A percentile compares a stretch with the other conserved stretches of the same genome.
phyloP scores from a whole-genome alignment of 1,284 basidiomycete species.

The Apiotrichum sp. region DNA sequence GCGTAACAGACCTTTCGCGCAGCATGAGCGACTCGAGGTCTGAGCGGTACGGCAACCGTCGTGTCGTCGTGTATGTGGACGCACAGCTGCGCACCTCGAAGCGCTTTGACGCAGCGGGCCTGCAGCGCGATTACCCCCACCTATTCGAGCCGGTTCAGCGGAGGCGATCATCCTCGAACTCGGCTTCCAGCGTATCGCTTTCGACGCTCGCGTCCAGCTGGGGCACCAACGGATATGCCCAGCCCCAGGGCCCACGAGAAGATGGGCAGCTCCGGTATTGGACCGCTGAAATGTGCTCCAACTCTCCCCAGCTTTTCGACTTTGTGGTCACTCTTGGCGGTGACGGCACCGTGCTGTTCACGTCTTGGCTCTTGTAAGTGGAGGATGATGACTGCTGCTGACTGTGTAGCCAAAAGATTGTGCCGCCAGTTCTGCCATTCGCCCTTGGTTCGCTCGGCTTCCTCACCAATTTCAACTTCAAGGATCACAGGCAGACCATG shows the following conservation, averaged over 20 bases:
- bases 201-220: conserved; percentile 20
- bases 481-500: conserved; percentile 78
- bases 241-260: conserved; percentile 38
- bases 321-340: conserved; percentile 98
- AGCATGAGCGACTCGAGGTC: neutral
- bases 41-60: conserved; percentile 4
- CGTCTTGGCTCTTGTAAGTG: conserved; percentile 87
- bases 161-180: conserved; percentile 54
- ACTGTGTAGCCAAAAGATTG: conserved; percentile 72
- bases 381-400: too few species aligned
- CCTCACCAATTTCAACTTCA: conserved; percentile 96
- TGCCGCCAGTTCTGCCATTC: conserved; percentile 94
- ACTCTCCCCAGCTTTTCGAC: conserved; percentile 89
- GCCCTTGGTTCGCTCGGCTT: conserved; percentile 98
- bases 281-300: conserved; percentile 94
- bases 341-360: conserved; percentile 97
- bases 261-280: conserved; percentile 95
- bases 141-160: conserved; percentile 68
- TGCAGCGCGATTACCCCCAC: conserved; percentile 78
- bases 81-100: conserved; percentile 83
- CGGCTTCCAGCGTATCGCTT: conserved; percentile 24
- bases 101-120: conserved; percentile 88
- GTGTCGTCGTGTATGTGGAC: conserved; percentile 68
- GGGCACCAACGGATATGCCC: neutral
- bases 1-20: neutral